These are phyloP conservation scores for Rhodotorula sp. DNA, from an alignment of 1,284 basidiomycete species.

Conservation along the genomic window DNA sequence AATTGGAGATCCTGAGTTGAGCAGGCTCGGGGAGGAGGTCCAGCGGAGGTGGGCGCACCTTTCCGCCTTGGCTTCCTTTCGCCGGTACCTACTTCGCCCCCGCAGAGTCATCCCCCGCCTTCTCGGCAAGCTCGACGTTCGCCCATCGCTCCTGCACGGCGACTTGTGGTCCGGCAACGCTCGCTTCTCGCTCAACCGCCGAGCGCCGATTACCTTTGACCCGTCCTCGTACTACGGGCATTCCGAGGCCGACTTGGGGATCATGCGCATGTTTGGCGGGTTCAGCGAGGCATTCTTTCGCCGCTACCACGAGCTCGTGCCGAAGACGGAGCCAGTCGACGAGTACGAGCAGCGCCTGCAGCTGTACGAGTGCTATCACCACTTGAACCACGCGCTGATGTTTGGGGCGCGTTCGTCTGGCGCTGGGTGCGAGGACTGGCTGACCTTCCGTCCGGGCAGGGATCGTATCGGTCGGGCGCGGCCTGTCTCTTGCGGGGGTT, in stretches of 20 bases:
- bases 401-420: constrained; percentile 10
- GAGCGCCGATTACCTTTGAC: constrained; percentile 27
- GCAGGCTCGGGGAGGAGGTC: background rate
- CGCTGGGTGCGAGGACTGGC: background rate
- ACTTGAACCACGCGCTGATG: constrained; percentile 29
- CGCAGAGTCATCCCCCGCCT: constrained; percentile 22
- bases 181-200: constrained; percentile 9
- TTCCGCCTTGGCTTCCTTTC: no score
- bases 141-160: constrained; percentile 30
- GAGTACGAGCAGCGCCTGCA: constrained; percentile 28
- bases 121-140: constrained; percentile 21
- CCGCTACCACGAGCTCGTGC: constrained; percentile 18
- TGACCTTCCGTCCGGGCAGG: background rate
- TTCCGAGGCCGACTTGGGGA: constrained; percentile 29
- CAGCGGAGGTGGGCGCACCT: background rate
- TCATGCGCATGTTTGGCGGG: constrained; percentile 33
- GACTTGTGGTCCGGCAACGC: constrained; percentile 36
- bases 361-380: constrained; percentile 31
- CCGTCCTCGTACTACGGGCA: constrained; percentile 32
- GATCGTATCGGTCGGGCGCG: constrained; percentile 8
- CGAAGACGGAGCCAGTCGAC: constrained; percentile 17
- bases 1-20: constrained; percentile 13
- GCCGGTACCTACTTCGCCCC: background rate
- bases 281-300: constrained; percentile 20
- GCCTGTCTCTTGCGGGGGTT: background rate